Percentiles rank a stretch among this genome's conserved stretches.
These are phyloP conservation scores for Wallacemonas collosoma DNA, from an alignment of 208 protist genomes.

Conservation along the genomic window DNA sequence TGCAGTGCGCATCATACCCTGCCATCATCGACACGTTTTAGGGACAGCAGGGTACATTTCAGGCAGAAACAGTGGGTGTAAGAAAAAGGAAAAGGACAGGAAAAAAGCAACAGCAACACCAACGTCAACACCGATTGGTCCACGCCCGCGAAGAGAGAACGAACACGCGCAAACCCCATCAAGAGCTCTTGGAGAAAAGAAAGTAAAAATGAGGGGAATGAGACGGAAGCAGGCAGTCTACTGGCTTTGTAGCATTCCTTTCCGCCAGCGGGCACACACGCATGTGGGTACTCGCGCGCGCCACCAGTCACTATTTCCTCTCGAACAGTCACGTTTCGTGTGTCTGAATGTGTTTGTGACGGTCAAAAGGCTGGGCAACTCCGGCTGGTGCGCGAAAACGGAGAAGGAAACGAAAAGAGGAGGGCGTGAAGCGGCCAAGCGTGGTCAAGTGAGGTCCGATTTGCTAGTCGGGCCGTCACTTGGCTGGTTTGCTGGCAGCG, in stretches of 20 bases:
- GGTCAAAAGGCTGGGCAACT: neutral
- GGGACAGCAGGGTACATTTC: neutral
- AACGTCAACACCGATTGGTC: neutral
- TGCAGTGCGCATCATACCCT: too few relatives aligned
- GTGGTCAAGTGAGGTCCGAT: neutral
- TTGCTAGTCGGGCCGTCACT: conserved; percentile 11
- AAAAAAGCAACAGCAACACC: neutral
- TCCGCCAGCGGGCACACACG: too few relatives aligned
- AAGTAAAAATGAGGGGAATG: conserved; percentile 14
- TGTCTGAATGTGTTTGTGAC: too few relatives aligned
- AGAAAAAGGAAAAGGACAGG: conserved; percentile 16
- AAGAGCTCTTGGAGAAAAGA: conserved; percentile 3
- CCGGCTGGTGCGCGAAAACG: neutral
- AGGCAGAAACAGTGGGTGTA: neutral
- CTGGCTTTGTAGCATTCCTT: neutral
- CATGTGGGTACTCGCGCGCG: too few relatives aligned
- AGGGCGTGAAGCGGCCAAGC: neutral
- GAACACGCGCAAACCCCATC: neutral
- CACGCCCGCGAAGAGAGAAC: too few relatives aligned
- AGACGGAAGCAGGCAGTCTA: neutral
- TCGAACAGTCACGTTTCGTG: too few relatives aligned
- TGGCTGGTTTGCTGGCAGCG: conserved; percentile 6
- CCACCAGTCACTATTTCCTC: neutral
- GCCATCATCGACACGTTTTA: neutral
- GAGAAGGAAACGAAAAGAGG: neutral